Percentiles rank a stretch among this genome's conserved stretches.
Conservation (phyloP, 805 yeast genomes). For the Komagataella populi region DNA sequence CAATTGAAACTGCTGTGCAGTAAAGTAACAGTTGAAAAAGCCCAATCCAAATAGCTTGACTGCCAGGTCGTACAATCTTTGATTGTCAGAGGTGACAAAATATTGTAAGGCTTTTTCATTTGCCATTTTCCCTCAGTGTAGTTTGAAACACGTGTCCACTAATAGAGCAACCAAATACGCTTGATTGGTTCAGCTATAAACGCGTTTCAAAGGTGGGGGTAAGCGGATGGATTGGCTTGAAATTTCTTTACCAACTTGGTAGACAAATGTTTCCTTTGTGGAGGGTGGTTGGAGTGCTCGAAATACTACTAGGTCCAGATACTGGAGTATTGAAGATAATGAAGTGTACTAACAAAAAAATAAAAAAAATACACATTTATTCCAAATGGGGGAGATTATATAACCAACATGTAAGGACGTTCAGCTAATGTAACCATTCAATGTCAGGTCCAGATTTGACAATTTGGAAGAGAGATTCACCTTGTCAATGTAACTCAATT, state of each 20-base stretch:
- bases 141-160: not conserved
- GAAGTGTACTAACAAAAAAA: not conserved
- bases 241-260: not conserved
- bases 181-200: not conserved
- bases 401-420: not conserved
- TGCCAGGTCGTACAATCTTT: constrained; percentile 18
- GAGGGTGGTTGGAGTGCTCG: not conserved
- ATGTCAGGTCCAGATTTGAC: not conserved
- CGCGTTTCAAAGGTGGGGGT: not conserved
- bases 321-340: not conserved
- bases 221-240: not conserved
- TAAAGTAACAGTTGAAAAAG: constrained; percentile 32
- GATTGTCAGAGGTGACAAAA: constrained; percentile 11
- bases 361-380: not conserved
- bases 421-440: not conserved
- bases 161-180: not conserved
- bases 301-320: not conserved
- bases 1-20: constrained; percentile 41
- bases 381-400: not conserved
- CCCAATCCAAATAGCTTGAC: constrained; percentile 21
- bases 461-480: not conserved
- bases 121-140: not conserved
- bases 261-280: not conserved
- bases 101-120: not conserved
- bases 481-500: not conserved